Evolutionary conservation across 257 asterid genomes (phyloP).

Genomic region (Rhazya stricta): DNA sequence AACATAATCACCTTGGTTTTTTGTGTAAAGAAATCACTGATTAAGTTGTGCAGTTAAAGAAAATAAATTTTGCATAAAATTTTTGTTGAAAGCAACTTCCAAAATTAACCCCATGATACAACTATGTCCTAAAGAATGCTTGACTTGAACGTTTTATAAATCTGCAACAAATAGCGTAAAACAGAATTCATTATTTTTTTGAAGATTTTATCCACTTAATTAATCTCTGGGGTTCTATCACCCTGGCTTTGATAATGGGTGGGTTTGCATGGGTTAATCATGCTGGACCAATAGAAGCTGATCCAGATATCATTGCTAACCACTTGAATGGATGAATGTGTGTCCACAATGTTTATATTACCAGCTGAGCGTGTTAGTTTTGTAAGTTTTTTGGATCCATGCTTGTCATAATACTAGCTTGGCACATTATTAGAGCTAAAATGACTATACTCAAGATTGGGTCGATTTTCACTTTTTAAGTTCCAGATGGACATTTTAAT

Average conservation of each 20-base stretch:
- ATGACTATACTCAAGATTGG: no score
- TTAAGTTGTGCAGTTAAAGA: background rate
- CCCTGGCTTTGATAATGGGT: background rate
- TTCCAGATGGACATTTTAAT: background rate
- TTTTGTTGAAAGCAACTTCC: background rate
- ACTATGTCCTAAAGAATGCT: background rate
- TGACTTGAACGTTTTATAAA: background rate
- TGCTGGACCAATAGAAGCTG: background rate
- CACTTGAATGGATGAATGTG: background rate
- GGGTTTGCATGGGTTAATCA: background rate
- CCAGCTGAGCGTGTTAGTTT: background rate
- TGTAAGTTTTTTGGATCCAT: background rate
- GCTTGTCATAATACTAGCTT: background rate
- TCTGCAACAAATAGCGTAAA: background rate
- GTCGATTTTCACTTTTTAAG: background rate
- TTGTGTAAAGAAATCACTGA: background rate
- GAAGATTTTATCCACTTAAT: background rate
- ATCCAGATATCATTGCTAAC: background rate
- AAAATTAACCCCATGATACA: background rate
- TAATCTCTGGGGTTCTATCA: background rate
- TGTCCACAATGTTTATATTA: background rate
- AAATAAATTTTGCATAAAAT: background rate
- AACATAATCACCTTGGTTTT: background rate
- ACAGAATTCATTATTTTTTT: background rate
- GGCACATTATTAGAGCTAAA: background rate